phyloP scores from a whole-genome alignment of 768 basidiomycete species.

The Serendipita sp. region DNA sequence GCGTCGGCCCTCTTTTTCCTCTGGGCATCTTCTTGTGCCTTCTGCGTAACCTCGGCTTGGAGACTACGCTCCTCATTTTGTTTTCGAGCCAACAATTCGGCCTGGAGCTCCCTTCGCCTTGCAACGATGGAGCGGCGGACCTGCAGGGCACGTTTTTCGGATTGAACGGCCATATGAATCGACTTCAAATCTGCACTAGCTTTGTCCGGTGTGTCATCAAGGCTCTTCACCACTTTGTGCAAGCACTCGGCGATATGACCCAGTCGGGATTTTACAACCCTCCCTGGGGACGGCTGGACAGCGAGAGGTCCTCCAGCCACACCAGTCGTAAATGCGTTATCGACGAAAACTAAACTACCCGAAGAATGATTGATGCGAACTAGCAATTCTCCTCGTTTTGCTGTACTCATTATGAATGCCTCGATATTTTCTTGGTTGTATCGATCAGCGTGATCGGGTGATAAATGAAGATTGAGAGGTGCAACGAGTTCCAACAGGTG shows the following conservation, averaged over 20 bases:
- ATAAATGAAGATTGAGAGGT: conserved; percentile 40
- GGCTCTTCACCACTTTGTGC: conserved; percentile 44
- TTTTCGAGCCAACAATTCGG: conserved; percentile 67
- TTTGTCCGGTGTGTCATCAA: conserved; percentile 30
- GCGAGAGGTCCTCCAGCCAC: conserved; percentile 22
- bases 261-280: conserved; percentile 62
- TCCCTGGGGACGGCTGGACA: conserved; percentile 55
- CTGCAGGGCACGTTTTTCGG: conserved; percentile 61
- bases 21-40: conserved; percentile 36
- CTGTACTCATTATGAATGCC: conserved; percentile 86
- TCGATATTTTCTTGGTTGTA: conserved; percentile 70
- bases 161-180: conserved; percentile 47
- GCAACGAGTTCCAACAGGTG: conserved; percentile 63
- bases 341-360: conserved; percentile 69
- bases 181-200: conserved; percentile 35
- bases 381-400: conserved; percentile 67
- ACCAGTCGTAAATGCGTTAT: conserved; percentile 44
- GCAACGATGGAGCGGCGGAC: conserved; percentile 68
- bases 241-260: conserved; percentile 58
- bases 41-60: conserved; percentile 47
- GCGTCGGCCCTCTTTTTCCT: background rate
- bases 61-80: conserved; percentile 77
- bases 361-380: conserved; percentile 80
- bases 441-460: conserved; percentile 10
- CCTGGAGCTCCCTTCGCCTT: conserved; percentile 67